Percentiles rank a stretch among this genome's conserved stretches.
Conservation (phyloP, 768 basidiomycete genomes). For the Boletus insuetus region DNA sequence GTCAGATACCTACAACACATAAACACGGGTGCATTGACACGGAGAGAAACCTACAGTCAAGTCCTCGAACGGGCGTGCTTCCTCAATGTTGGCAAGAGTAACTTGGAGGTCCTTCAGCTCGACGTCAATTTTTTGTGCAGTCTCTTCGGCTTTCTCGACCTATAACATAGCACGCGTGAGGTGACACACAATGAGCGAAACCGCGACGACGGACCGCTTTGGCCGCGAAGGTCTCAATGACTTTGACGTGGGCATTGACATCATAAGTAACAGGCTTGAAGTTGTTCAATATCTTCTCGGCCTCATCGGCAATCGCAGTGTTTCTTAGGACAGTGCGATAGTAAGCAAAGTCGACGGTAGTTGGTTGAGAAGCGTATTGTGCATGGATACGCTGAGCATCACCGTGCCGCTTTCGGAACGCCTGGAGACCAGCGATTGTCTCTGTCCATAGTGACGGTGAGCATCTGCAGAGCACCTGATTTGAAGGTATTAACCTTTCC, state of each 20-base stretch:
- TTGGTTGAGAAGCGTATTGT: conserved; percentile 65
- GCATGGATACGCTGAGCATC: conserved; percentile 78
- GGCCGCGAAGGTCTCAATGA: conserved; percentile 93
- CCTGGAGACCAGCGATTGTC: conserved; percentile 85
- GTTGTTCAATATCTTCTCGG: conserved; percentile 80
- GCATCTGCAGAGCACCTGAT: neutral
- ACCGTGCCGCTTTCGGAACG: conserved; percentile 93
- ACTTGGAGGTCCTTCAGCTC: conserved; percentile 90
- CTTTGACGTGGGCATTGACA: conserved; percentile 83
- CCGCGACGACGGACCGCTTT: conserved; percentile 75
- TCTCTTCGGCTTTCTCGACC: conserved; percentile 88
- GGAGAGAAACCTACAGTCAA: conserved; percentile 67
- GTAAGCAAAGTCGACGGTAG: conserved; percentile 85
- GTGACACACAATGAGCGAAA: conserved; percentile 1
- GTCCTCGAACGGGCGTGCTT: conserved; percentile 96
- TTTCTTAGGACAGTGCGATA: conserved; percentile 94
- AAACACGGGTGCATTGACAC: neutral
- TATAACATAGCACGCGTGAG: conserved; percentile 29
- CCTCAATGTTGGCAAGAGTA: conserved; percentile 95
- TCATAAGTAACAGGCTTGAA: conserved; percentile 98
- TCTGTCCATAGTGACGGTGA: conserved; percentile 44
- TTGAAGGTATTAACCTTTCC: conserved; percentile 58
- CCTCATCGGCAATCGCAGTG: conserved; percentile 86
- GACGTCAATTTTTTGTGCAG: conserved; percentile 82
- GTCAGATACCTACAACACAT: conserved; percentile 65